phyloP scores from a whole-genome alignment of 139 green algal genomes.

The Tetraselmis striata region DNA sequence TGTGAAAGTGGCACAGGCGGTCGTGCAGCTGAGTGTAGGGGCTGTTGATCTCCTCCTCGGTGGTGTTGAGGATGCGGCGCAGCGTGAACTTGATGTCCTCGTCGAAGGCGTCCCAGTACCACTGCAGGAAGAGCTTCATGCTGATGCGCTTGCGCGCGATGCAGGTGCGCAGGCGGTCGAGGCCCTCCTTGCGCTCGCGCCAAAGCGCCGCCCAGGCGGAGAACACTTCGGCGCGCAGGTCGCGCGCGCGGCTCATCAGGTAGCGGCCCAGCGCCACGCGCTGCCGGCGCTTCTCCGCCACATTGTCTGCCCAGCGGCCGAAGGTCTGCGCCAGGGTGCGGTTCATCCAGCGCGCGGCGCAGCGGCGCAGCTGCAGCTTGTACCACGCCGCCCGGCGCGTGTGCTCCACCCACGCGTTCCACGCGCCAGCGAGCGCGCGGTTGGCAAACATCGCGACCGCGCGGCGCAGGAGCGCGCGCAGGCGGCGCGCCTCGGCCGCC shows the following conservation, averaged over 20 bases:
- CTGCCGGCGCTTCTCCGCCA: constrained; percentile 7
- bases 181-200: constrained; percentile 11
- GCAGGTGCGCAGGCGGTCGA: constrained; percentile 33
- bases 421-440: neutral
- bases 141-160: constrained; percentile 54
- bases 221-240: neutral
- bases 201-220: neutral
- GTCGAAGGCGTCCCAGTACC: constrained; percentile 71
- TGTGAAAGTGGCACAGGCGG: neutral
- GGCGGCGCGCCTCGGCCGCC: neutral
- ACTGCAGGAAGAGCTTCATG: constrained; percentile 56
- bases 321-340: constrained; percentile 17
- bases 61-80: constrained; percentile 36
- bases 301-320: constrained; percentile 20
- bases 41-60: constrained; percentile 25
- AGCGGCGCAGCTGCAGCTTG: constrained; percentile 5
- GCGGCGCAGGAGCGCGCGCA: neutral
- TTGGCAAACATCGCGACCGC: neutral
- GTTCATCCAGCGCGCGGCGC: neutral
- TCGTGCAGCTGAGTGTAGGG: constrained; percentile 5
- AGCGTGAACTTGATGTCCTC: constrained; percentile 46
- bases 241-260: neutral
- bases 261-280: neutral
- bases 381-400: neutral
- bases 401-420: neutral